Percentiles rank a stretch among this genome's conserved stretches.
These are phyloP conservation scores for Plasmodium blacklocki DNA, from an alignment of 169 alveolate species.

Conservation along the genomic window DNA sequence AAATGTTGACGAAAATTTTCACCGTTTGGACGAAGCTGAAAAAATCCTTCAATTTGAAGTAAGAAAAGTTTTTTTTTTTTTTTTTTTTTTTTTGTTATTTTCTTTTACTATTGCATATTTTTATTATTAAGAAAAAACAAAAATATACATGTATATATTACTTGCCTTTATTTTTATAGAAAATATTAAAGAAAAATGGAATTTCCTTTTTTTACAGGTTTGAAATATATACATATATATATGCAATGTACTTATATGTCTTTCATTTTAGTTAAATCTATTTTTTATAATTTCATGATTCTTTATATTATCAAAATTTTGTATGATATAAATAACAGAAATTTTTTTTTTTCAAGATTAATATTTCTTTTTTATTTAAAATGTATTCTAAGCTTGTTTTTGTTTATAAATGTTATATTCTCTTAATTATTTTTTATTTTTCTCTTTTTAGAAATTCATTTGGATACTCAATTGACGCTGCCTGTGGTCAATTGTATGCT, in stretches of 20 bases:
- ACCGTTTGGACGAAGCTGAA: constrained; percentile 45
- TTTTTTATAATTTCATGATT: too few relatives aligned
- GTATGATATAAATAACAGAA: too few relatives aligned
- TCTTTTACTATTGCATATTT: background rate
- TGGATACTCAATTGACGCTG: constrained; percentile 89
- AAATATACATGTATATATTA: background rate
- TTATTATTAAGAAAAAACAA: too few relatives aligned
- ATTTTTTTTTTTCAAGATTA: too few relatives aligned
- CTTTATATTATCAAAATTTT: too few relatives aligned
- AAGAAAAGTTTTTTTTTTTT: background rate
- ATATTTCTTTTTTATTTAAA: too few relatives aligned
- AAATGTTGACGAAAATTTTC: constrained; percentile 61
- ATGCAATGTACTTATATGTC: background rate
- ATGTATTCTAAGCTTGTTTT: background rate
- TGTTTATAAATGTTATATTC: background rate
- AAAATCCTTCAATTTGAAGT: constrained; percentile 63
- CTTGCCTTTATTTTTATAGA: constrained; percentile 26
- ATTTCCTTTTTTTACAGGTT: constrained; percentile 73
- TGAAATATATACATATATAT: background rate
- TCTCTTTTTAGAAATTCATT: constrained; percentile 81
- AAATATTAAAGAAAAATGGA: constrained; percentile 55
- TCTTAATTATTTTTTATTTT: background rate
- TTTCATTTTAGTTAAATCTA: background rate
- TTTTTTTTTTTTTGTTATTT: background rate
- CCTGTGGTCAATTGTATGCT: constrained; percentile 90